A percentile compares a stretch with the other conserved stretches of the same genome.
Conservation (phyloP, 257 asterid genomes). For the Solanum clarkiae region DNA sequence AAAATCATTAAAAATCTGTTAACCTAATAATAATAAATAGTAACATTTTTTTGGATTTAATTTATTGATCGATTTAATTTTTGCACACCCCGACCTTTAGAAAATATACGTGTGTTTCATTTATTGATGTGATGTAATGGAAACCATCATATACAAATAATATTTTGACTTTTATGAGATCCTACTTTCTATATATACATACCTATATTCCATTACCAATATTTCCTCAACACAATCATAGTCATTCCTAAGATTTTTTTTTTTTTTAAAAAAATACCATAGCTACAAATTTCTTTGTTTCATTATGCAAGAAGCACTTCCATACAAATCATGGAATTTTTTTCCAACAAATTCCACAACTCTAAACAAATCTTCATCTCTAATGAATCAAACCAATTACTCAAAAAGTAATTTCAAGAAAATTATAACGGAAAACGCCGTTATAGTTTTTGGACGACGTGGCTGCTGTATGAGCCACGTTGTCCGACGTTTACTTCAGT, state of each 20-base stretch:
- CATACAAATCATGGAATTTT: conserved; percentile 24
- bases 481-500: conserved; percentile 33
- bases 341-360: neutral
- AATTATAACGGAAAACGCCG: conserved; percentile 16
- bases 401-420: neutral
- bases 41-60: no score
- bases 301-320: conserved; percentile 31
- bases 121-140: neutral
- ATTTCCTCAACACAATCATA: neutral
- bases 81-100: no score
- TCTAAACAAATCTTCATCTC: neutral
- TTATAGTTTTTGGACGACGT: conserved; percentile 17
- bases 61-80: no score
- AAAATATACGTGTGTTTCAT: neutral
- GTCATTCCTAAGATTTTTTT: neutral
- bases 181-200: neutral
- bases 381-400: neutral
- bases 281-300: no score
- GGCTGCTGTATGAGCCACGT: conserved; percentile 50
- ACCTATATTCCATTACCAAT: neutral
- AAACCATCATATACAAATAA: neutral
- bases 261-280: no score
- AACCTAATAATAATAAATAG: no score
- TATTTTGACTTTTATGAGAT: neutral
- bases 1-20: no score